phyloP scores from a whole-genome alignment of 345 rosid species.

The Melaleuca quinquenervia region DNA sequence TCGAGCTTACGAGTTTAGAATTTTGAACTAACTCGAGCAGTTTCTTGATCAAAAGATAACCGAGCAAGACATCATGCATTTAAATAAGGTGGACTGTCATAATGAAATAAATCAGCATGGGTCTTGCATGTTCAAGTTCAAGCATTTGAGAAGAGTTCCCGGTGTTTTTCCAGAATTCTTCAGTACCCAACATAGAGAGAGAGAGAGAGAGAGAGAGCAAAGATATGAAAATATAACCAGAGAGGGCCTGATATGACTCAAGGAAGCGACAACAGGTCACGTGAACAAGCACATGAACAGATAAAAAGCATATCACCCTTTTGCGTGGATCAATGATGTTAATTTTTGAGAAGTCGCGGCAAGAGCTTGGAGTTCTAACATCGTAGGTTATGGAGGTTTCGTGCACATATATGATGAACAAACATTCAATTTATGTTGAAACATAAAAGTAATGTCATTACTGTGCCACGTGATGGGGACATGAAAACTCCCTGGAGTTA shows the following conservation, averaged over 20 bases:
- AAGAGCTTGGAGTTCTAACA: not conserved
- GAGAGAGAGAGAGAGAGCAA: not conserved
- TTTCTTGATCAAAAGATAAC: not conserved
- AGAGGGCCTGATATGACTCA: not conserved
- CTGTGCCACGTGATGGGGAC: not conserved
- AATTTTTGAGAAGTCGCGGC: not conserved
- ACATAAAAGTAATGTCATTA: not conserved
- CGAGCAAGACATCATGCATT: not conserved
- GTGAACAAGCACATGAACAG: not conserved
- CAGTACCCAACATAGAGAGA: not conserved
- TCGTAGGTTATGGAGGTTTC: not conserved
- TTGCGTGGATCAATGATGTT: not conserved
- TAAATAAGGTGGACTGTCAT: not conserved
- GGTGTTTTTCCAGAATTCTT: not conserved
- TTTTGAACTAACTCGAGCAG: not conserved
- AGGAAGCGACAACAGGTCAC: not conserved
- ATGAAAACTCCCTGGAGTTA: not conserved
- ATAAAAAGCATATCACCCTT: not conserved
- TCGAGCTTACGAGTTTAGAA: not conserved
- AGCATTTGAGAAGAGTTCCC: not conserved
- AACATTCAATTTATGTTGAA: not conserved
- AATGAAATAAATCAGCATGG: not conserved
- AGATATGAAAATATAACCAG: not conserved
- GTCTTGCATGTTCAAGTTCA: too few species aligned
- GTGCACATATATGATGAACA: not conserved